Evolutionary conservation across 2,329 filamentous ascomycete genomes (phyloP).

Genomic region (Pseudophaeomoniella oleicola): DNA sequence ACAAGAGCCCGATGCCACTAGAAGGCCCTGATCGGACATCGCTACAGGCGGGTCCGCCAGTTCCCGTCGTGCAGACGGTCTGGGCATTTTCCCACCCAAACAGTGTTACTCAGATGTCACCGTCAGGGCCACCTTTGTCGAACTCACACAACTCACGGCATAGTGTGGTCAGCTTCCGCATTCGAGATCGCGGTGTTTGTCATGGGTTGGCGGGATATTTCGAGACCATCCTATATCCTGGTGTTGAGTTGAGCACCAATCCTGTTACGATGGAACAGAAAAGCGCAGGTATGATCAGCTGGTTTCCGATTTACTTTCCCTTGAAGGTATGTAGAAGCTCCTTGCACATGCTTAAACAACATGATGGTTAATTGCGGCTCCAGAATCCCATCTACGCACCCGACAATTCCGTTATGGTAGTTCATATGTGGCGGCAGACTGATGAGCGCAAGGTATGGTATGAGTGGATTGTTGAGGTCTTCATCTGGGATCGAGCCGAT

Average conservation of each 20-base stretch:
- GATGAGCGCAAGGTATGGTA: conserved; percentile 97
- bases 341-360: background rate
- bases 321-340: conserved; percentile 52
- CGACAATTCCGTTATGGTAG: conserved; percentile 67
- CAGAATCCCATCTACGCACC: conserved; percentile 78
- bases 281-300: conserved; percentile 96
- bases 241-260: conserved; percentile 80
- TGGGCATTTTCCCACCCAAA: conserved; percentile 28
- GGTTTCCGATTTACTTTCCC: conserved; percentile 98
- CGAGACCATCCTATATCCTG: conserved; percentile 77
- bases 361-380: background rate
- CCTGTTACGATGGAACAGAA: conserved; percentile 84
- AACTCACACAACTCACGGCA: conserved; percentile 88
- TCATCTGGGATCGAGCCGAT: conserved; percentile 22
- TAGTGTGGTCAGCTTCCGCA: conserved; percentile 63
- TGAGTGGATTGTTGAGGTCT: conserved; percentile 90
- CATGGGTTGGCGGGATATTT: conserved; percentile 93
- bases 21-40: conserved; percentile 1
- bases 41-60: conserved; percentile 13
- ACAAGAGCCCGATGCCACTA: conserved; percentile 1
- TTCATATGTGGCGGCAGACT: conserved; percentile 92
- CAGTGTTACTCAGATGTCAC: conserved; percentile 26
- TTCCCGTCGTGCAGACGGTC: conserved; percentile 25
- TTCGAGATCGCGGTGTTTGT: conserved; percentile 63
- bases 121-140: conserved; percentile 17